Conservation (phyloP, 495 filamentous ascomycete genomes). For the Delitschia confertaspora region DNA sequence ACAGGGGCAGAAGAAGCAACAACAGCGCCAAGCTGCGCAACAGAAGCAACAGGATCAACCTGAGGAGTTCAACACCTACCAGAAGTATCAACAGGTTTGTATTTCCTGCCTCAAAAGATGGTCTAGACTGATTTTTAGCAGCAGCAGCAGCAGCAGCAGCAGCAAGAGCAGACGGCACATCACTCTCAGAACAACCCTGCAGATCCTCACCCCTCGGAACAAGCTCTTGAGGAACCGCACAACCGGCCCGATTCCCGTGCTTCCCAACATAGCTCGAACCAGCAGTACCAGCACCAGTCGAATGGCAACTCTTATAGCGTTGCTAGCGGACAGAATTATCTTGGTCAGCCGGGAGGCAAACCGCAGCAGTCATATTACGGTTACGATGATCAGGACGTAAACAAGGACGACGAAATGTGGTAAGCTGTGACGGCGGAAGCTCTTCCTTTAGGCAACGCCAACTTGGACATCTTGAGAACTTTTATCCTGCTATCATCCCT, state of each 20-base stretch:
- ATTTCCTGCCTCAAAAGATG: no score
- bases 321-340: constrained; percentile 31
- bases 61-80: constrained; percentile 54
- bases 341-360: constrained; percentile 26
- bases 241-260: constrained; percentile 18
- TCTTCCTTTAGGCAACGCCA: background rate
- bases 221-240: background rate
- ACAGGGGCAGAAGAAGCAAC: constrained; percentile 47
- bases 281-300: constrained; percentile 2
- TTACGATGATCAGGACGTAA: constrained; percentile 20
- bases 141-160: constrained; percentile 12
- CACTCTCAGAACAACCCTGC: constrained; percentile 2
- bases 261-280: constrained; percentile 11
- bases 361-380: constrained; percentile 15
- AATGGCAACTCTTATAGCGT: constrained; percentile 30
- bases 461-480: background rate
- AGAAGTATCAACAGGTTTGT: constrained; percentile 57
- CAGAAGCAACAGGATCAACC: constrained; percentile 49
- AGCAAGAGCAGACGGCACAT: constrained; percentile 14
- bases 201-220: background rate
- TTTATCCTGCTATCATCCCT: no score
- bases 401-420: constrained; percentile 28
- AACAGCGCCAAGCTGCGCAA: constrained; percentile 53
- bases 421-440: background rate
- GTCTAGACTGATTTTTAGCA: background rate